Evolutionary conservation across 805 yeast species (phyloP).

Genomic region (Ogataea zsoltii): DNA sequence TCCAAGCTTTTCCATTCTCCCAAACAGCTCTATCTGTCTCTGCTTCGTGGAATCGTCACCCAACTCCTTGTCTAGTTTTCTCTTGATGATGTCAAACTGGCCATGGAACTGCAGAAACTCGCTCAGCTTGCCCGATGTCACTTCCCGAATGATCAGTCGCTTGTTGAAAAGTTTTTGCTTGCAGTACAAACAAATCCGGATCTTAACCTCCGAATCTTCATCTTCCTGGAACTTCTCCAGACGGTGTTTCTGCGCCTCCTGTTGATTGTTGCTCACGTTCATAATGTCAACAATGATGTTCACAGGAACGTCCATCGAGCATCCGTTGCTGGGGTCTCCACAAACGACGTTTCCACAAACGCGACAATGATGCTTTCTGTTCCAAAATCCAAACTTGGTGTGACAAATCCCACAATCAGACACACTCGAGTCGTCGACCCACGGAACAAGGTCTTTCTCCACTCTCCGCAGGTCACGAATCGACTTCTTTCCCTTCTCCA

Average conservation of each 20-base stretch:
- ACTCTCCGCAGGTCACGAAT: constrained; percentile 28
- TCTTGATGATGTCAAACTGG: constrained; percentile 26
- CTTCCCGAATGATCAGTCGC: constrained; percentile 48
- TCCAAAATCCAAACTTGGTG: constrained; percentile 50
- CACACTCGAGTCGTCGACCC: constrained; percentile 60
- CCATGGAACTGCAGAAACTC: constrained; percentile 41
- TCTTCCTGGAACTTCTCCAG: constrained; percentile 6
- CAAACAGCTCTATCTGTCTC: constrained; percentile 49
- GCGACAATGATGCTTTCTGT: constrained; percentile 89
- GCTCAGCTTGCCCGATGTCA: constrained; percentile 29
- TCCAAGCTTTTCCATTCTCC: constrained; percentile 50
- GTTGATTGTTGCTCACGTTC: constrained; percentile 22
- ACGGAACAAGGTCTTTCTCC: constrained; percentile 54
- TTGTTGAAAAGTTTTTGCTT: constrained; percentile 59
- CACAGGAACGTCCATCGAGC: constrained; percentile 74
- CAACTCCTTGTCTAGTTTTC: constrained; percentile 26
- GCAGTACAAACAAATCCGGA: constrained; percentile 73
- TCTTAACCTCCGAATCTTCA: constrained; percentile 26
- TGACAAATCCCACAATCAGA: constrained; percentile 65
- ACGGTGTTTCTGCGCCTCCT: background rate
- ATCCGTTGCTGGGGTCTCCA: constrained; percentile 58
- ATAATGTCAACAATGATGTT: constrained; percentile 40
- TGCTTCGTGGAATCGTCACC: constrained; percentile 44
- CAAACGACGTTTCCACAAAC: constrained; percentile 84
- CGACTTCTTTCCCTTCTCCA: constrained; percentile 11